These are phyloP conservation scores for Aspergillus sp. DNA, from an alignment of 2,329 filamentous ascomycete genomes.

Conservation along the genomic window DNA sequence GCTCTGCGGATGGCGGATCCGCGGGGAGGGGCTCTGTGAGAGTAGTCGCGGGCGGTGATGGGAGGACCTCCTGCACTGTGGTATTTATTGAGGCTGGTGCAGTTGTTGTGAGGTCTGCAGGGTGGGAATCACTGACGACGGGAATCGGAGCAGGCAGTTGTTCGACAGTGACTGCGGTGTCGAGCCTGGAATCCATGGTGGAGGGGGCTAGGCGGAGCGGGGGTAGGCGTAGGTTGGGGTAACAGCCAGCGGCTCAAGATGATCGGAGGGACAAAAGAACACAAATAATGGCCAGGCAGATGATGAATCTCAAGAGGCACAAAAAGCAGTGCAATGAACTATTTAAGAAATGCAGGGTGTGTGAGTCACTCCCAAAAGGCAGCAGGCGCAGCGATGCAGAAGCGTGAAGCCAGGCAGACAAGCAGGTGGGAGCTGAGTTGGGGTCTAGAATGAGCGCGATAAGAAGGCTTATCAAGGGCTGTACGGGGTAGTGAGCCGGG, in stretches of 20 bases:
- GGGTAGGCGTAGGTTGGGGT: not conserved
- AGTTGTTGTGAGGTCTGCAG: constrained; percentile 1
- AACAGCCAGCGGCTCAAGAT: not conserved
- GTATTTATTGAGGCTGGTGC: constrained; percentile 10
- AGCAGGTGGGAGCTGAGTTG: constrained; percentile 5
- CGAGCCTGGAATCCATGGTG: constrained; percentile 26
- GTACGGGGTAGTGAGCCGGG: constrained; percentile 18
- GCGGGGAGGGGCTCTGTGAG: constrained; percentile 7
- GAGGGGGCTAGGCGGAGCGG: not conserved
- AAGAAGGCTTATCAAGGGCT: constrained; percentile 21
- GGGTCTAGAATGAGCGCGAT: constrained; percentile 23
- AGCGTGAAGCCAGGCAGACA: constrained; percentile 16
- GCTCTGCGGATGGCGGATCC: constrained; percentile 11
- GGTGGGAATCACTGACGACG: constrained; percentile 15
- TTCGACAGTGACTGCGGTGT: constrained; percentile 20
- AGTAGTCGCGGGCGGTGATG: not conserved
- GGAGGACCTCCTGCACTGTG: constrained; percentile 19
- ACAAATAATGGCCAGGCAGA: not conserved
- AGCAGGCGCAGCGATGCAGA: constrained; percentile 13
- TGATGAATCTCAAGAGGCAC: not conserved
- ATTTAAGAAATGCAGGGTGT: not conserved
- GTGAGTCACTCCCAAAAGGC: constrained; percentile 16
- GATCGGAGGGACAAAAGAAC: not conserved
- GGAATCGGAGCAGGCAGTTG: constrained; percentile 21
- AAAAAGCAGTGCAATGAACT: not conserved